These are phyloP conservation scores for Orobanche coerulescens DNA, from an alignment of 257 asterid genomes.

Conservation along the genomic window DNA sequence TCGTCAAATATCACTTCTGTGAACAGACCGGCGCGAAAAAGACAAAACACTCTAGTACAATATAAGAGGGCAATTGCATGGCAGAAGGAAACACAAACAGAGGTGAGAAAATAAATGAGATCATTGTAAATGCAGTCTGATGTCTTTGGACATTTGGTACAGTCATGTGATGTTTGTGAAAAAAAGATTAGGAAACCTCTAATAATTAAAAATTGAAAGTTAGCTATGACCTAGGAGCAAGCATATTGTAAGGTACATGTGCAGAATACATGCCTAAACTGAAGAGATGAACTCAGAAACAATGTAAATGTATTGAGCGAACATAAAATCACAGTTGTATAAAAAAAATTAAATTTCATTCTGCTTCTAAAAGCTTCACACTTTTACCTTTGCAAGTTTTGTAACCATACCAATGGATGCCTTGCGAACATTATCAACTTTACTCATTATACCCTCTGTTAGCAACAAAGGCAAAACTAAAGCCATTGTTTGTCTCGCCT, in stretches of 20 bases:
- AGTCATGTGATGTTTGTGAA: not conserved
- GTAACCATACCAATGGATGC: constrained; percentile 86
- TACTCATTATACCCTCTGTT: constrained; percentile 92
- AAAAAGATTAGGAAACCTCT: constrained; percentile 2
- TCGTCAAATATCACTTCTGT: not conserved
- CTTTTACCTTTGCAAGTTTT: constrained; percentile 74
- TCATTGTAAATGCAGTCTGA: not conserved
- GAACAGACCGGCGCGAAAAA: not conserved
- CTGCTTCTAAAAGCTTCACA: constrained; percentile 10
- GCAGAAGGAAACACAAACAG: not conserved
- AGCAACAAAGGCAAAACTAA: constrained; percentile 75
- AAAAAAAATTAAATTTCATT: constrained; percentile 5
- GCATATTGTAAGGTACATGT: constrained; percentile 11
- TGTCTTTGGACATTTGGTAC: not conserved
- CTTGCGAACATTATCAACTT: constrained; percentile 84
- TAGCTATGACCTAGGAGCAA: constrained; percentile 11
- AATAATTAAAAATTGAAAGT: constrained; percentile 7
- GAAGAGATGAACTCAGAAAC: constrained; percentile 16
- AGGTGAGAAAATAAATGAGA: not conserved
- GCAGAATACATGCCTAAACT: constrained; percentile 11
- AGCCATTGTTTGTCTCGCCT: constrained; percentile 78
- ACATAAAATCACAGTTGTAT: constrained; percentile 9
- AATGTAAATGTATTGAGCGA: not conserved
- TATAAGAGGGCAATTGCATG: not conserved
- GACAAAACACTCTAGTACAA: not conserved